Percentiles rank a stretch among this genome's conserved stretches.
Conservation (phyloP, 306 rosid genomes). For the Prunus padus region DNA sequence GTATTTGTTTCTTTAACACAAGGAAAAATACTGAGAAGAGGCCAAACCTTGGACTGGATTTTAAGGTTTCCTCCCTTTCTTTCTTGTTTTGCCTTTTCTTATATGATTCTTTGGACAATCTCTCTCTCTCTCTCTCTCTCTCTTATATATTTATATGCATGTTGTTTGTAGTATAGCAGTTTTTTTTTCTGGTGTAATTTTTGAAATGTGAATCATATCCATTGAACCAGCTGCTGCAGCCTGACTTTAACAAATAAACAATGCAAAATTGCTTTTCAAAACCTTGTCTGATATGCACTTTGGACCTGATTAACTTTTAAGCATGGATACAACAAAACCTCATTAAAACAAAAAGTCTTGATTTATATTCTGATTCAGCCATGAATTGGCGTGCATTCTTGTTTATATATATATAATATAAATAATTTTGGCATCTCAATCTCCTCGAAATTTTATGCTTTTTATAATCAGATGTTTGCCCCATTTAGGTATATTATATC, state of each 20-base stretch:
- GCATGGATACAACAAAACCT: neutral
- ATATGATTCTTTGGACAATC: conserved; percentile 31
- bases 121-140: conserved; percentile 15
- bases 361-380: conserved; percentile 42
- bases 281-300: conserved; percentile 29
- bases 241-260: conserved; percentile 37
- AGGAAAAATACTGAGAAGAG: conserved; percentile 31
- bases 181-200: conserved; percentile 3
- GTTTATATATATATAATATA: neutral
- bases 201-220: conserved; percentile 37
- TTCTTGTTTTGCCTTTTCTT: conserved; percentile 30
- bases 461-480: conserved; percentile 17
- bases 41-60: conserved; percentile 57
- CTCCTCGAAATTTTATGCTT: conserved; percentile 57
- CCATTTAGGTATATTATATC: conserved; percentile 25
- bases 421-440: conserved; percentile 50
- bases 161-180: conserved; percentile 15
- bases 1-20: conserved; percentile 39
- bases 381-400: conserved; percentile 22
- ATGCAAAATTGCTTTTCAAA: conserved; percentile 25
- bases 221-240: conserved; percentile 30
- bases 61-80: conserved; percentile 37
- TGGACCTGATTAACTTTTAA: conserved; percentile 33
- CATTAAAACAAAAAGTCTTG: neutral
- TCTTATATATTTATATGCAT: neutral